Evolutionary conservation across 2,329 filamentous ascomycete species (phyloP), one percentile per base, ranked within the genome.

Genomic region (Whalleya microplaca): DNA sequence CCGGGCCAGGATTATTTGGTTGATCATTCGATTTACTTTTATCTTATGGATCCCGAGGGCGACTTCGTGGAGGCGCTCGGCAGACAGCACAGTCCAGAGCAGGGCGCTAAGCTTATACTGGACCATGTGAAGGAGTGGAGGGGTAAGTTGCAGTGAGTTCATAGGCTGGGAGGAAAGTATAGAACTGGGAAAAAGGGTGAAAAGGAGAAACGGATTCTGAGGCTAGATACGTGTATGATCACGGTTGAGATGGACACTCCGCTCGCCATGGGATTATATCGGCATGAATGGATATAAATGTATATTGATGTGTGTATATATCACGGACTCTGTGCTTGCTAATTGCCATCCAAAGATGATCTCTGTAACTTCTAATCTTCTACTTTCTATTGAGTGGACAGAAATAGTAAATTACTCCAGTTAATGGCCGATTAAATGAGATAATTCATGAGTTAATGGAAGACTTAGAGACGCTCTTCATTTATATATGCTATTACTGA

Each of bases 21-120:
- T 12, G 95, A 99, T 74, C 95, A 99, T 78, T 97, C 92, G 75
- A 99, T 99, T 66, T 99, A 99, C 81, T 99, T 99, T 70, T 99
- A 99, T 75, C 78, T 99, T 65, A 99, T 99, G 95, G 95, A 98
- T 73, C 95, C 95, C 0, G 93, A 98, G 66, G 94, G 94, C 19
- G 93, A 99, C 73, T 99, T 99, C 74, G 94, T 99, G 23, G 96
- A 99, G 79, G 96, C 93, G 12, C 87, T 99, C 69, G 95, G 95
- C 18, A 83, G 95, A 61, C 95, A 99, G 76, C 93, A 98, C 76
- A 96, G 91, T 42, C 91, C 94, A 1, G 88, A 95, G 61, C 85
- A 91, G 68, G 95, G 88, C 1, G 90, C 93, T 6, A 87, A 87
- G 75, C 79, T 97, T 55, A 97, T 99, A 53, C 75, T 89, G 58